Percentiles rank a stretch among this genome's conserved stretches.
Evolutionary conservation across 495 filamentous ascomycete genomes (phyloP).

Genomic region (Aspergillus campestris): DNA sequence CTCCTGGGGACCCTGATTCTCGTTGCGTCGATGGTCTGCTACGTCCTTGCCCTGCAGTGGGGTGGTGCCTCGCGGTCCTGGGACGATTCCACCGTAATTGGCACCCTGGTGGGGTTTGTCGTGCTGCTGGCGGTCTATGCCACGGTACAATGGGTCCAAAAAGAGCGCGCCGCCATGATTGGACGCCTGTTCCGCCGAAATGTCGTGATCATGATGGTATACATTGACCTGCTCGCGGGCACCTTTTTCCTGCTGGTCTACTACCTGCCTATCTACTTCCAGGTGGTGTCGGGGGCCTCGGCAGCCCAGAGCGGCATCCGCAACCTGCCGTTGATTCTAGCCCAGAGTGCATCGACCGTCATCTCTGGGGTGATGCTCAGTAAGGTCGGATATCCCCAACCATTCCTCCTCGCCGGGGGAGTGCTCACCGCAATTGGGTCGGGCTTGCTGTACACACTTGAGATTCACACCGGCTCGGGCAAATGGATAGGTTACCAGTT

Average conservation of each 20-base stretch:
- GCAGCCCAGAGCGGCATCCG: slow-evolving; percentile 56
- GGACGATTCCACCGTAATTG: slow-evolving; percentile 21
- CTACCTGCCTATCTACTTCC: slow-evolving; percentile 56
- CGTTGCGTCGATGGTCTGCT: slow-evolving; percentile 22
- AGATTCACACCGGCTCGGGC: slow-evolving; percentile 29
- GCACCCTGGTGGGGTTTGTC: slow-evolving; percentile 24
- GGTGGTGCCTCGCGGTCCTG: slow-evolving; percentile 27
- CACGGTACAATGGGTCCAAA: slow-evolving; percentile 13
- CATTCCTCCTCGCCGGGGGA: slow-evolving; percentile 39
- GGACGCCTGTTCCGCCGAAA: slow-evolving; percentile 12
- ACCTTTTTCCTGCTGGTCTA: slow-evolving; percentile 11
- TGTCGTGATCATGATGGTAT: slow-evolving; percentile 10
- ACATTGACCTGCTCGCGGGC: slow-evolving; percentile 19
- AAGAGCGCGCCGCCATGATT: slow-evolving; percentile 17
- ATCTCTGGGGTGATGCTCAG: slow-evolving; percentile 47
- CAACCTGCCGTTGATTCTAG: slow-evolving; percentile 48
- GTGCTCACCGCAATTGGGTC: slow-evolving; percentile 48
- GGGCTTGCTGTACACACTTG: slow-evolving; percentile 50
- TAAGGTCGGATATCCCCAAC: slow-evolving; percentile 42
- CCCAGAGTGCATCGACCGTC: slow-evolving; percentile 41
- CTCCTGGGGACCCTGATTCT: slow-evolving; percentile 15
- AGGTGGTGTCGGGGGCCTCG: slow-evolving; percentile 55
- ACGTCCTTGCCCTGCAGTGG: slow-evolving; percentile 31
- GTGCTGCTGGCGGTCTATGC: slow-evolving; percentile 20
- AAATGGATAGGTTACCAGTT: slow-evolving; percentile 59